Evolutionary conservation across 2,329 filamentous ascomycete genomes (phyloP).

Genomic region (Trematosphaeria pertusa): DNA sequence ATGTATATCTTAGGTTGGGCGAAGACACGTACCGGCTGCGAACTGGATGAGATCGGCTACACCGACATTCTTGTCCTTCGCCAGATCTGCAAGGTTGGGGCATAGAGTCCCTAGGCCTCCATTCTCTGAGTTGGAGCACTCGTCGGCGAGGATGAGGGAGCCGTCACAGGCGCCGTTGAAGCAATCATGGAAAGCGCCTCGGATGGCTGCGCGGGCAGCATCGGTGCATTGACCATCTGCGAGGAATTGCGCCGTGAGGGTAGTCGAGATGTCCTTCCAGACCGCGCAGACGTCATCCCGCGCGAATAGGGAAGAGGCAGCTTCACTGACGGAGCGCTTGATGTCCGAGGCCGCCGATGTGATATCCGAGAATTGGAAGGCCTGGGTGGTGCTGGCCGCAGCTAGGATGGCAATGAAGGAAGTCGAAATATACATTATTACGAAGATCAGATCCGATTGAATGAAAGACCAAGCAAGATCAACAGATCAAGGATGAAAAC

Average conservation of each 20-base stretch:
- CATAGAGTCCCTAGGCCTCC: constrained; percentile 54
- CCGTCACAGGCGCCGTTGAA: constrained; percentile 47
- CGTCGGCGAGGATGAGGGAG: constrained; percentile 44
- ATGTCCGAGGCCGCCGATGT: constrained; percentile 17
- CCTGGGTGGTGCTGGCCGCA: constrained; percentile 32
- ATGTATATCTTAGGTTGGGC: not conserved
- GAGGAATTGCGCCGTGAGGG: constrained; percentile 42
- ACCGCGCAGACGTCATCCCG: constrained; percentile 21
- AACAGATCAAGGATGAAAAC: constrained; percentile 8
- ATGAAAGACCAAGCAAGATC: constrained; percentile 13
- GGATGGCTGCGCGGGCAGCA: constrained; percentile 44
- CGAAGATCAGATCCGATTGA: constrained; percentile 9
- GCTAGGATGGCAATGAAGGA: constrained; percentile 33
- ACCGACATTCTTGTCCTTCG: constrained; percentile 48
- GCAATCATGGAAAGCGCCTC: constrained; percentile 46
- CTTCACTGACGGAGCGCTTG: constrained; percentile 22
- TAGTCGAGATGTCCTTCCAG: constrained; percentile 41
- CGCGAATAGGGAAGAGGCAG: constrained; percentile 12
- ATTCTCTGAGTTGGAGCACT: constrained; percentile 49
- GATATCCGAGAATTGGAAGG: constrained; percentile 30
- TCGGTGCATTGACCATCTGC: constrained; percentile 45
- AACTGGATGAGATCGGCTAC: constrained; percentile 47
- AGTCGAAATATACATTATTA: constrained; percentile 44
- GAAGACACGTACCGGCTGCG: constrained; percentile 33
- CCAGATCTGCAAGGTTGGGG: constrained; percentile 48